Conservation (phyloP, 768 basidiomycete genomes). For the Paxillus rubicundulus region DNA sequence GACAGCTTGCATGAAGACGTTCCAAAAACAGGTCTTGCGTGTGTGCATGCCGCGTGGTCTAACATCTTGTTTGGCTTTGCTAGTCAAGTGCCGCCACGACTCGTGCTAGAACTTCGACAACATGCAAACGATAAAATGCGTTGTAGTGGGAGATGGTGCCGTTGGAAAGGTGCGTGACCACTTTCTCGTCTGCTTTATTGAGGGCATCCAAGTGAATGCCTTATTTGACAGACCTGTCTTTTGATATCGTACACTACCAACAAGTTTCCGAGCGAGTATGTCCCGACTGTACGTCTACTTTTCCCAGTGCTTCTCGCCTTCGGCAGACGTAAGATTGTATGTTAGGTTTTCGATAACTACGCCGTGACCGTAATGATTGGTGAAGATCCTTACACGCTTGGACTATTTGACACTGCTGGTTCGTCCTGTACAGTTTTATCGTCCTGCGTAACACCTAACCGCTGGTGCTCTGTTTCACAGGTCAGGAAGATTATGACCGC, state of each 20-base stretch:
- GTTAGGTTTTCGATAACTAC: slow-evolving; percentile 92
- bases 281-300: slow-evolving; percentile 77
- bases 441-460: slow-evolving; percentile 2
- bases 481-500: slow-evolving; percentile 99
- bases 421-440: slow-evolving; percentile 31
- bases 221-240: slow-evolving; percentile 72
- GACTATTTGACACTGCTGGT: slow-evolving; percentile 99
- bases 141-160: slow-evolving; percentile 96
- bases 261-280: slow-evolving; percentile 99
- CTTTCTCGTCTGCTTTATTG: not conserved
- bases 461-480: slow-evolving; percentile 38
- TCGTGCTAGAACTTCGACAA: slow-evolving; percentile 16
- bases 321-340: slow-evolving; percentile 18
- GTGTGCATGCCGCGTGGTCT: slow-evolving; percentile 13
- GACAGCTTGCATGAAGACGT: slow-evolving; percentile 12
- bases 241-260: slow-evolving; percentile 97
- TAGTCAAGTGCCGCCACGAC: slow-evolving; percentile 17
- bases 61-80: not conserved
- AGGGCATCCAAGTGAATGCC: slow-evolving; percentile 2
- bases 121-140: slow-evolving; percentile 98
- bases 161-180: slow-evolving; percentile 83
- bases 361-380: slow-evolving; percentile 99
- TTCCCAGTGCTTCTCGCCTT: not conserved
- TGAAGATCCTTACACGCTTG: slow-evolving; percentile 97
- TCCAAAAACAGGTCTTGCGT: slow-evolving; percentile 27